Evolutionary conservation across 805 yeast genomes (phyloP).

Genomic region (Candida orba): DNA sequence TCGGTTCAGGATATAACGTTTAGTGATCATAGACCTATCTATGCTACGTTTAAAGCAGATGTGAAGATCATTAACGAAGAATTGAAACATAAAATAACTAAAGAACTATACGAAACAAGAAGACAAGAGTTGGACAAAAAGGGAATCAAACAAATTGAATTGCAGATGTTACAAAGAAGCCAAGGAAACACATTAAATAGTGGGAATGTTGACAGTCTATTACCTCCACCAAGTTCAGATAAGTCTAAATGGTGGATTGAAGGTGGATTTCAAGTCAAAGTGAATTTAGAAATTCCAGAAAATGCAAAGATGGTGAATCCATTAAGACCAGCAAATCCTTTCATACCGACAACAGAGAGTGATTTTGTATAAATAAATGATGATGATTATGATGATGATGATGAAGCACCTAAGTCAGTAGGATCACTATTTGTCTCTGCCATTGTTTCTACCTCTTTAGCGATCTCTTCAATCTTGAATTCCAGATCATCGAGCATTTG

Average conservation of each 20-base stretch:
- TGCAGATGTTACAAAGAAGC: conserved; percentile 15
- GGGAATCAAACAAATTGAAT: conserved; percentile 2
- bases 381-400: not conserved
- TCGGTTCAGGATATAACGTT: conserved; percentile 50
- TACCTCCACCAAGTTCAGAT: conserved; percentile 90
- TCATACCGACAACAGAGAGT: conserved; percentile 37
- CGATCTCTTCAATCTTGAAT: conserved; percentile 50
- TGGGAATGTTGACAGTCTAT: conserved; percentile 19
- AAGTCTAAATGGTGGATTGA: conserved; percentile 87
- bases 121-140: conserved; percentile 9
- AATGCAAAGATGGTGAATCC: conserved; percentile 56
- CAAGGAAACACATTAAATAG: conserved; percentile 16
- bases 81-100: conserved; percentile 41
- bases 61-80: conserved; percentile 61
- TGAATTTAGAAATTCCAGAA: conserved; percentile 36
- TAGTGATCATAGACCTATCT: conserved; percentile 91
- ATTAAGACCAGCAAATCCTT: conserved; percentile 64
- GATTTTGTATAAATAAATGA: conserved; percentile 8
- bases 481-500: conserved; percentile 59
- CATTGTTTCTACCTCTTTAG: conserved; percentile 38
- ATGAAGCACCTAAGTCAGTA: not conserved
- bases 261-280: conserved; percentile 53
- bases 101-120: conserved; percentile 48
- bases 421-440: not conserved
- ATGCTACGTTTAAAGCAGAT: conserved; percentile 57